Conservation (phyloP, 805 yeast species). For the Saccharomycopsis sp. region DNA sequence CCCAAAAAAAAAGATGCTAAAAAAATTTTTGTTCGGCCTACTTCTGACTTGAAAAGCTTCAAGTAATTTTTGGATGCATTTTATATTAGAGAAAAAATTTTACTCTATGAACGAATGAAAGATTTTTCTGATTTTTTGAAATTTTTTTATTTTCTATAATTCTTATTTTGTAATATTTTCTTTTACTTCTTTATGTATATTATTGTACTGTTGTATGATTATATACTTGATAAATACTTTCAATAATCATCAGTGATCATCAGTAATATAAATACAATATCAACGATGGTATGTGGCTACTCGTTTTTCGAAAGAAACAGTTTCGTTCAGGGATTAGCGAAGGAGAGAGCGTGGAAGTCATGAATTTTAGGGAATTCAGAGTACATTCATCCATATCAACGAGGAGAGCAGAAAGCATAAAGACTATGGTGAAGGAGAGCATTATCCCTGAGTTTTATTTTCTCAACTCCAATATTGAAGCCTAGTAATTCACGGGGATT, state of each 20-base stretch:
- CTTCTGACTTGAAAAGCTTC: background rate
- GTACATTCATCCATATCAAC: too few relatives aligned
- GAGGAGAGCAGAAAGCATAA: too few relatives aligned
- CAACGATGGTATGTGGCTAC: slow-evolving; percentile 6
- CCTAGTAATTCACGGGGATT: too few relatives aligned
- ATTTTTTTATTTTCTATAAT: background rate
- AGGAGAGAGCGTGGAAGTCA: background rate
- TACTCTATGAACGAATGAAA: background rate
- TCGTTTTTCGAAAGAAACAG: background rate
- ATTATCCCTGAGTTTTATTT: too few relatives aligned
- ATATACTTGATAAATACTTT: background rate
- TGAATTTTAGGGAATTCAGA: background rate
- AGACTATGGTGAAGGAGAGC: too few relatives aligned
- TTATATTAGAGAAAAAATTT: background rate
- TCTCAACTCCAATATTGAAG: too few relatives aligned
- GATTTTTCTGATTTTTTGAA: background rate
- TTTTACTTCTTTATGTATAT: background rate
- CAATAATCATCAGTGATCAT: background rate
- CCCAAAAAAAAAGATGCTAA: too few relatives aligned
- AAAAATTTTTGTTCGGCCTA: background rate
- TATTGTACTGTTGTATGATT: background rate
- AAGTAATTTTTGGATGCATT: background rate
- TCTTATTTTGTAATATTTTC: background rate
- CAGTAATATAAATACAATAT: background rate
- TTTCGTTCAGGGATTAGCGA: background rate